Evolutionary conservation across 352 stramenopile genomes (phyloP), one percentile per base, ranked within the genome.

Genomic region (Globisporangium carolinianum): DNA sequence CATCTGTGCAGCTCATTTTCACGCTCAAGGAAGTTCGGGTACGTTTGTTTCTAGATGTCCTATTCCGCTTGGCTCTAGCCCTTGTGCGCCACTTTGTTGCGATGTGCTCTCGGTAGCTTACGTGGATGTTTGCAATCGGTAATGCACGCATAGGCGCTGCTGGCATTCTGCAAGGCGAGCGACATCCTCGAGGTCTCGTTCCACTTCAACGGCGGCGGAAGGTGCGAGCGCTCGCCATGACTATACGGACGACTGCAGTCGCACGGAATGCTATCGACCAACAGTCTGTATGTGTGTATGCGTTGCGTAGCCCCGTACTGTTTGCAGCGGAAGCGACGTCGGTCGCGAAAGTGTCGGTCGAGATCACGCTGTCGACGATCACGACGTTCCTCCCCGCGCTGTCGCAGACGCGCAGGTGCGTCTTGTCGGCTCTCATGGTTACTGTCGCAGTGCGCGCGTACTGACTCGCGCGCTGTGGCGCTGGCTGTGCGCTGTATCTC

Each of bases 281-380:
- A 32, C 24, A 32, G 3, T 32, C 24, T 32, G 24, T 32, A 32
- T 32, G 24, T 32, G 24, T 32, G 24, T 32, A 18, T 36, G 14
- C 14, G 15, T 61, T 53, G 47, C 32, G 38, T 0, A 92, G 85
- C 38, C 85, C 85, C 10, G 78, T 94, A 36, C 55, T 92, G 11
- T 82, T 92, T 48, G 70, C 70, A 11, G 78, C 85, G 3, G 77
- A 94, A 52, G 91, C 82, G 32, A 86, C 82, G 32, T 74, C 80
- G 7, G 63, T 80, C 56, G 79, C 81, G 37, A 87, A 83, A 59
- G 82, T 90, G 43, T 70, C 68, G n/a, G 67, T 88, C 32, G 80
- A 94, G 64, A 68, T 92, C 58, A 91, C 79, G n/a, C 67, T 94
- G 11, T 91, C 85, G 14, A 94, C 85, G 0, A 70, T 91, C 47